Base-by-base conservation (phyloP, 768 basidiomycete genomes). In the Leccinum aurantiacum region DNA sequence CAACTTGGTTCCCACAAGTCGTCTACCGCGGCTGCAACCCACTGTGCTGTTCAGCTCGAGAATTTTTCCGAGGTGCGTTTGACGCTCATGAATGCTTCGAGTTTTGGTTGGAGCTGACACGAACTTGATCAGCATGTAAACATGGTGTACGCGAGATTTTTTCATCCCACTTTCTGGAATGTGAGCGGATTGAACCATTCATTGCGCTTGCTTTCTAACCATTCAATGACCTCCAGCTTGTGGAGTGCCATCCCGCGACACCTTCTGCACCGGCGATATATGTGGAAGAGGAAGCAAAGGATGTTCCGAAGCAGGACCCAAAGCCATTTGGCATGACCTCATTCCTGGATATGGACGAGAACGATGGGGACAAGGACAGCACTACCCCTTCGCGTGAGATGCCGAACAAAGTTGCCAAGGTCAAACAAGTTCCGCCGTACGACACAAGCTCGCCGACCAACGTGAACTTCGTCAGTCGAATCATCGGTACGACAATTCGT, bases 121-220 rank as follows among this genome's bases (percentile, higher is more conserved):
- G 27, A 22, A 19, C 0, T 2, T 6, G 27, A 65, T 38, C 38
- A 62, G 15, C 60, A 71, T 22, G 59, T 69, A 1, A 66, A 27
- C 17, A 66, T 63, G 62, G 60, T 70, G 0, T 68, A 70, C 27
- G 64, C 63, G 0, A 63, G 33, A 31, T 60, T 50, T 53, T 69
- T 69, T 37, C 68, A 69, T 38, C 69, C 69, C 7, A 60, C 56
- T 1, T 56, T 35, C 33, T 69, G 68, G 69, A 61, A 65, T 37
- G 68, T 65, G 19, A 49, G 66, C 56, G 6, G 1, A 31, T 14
- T 49, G 3, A 6, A 17, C 24, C 22, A 57, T 3, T 1, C 29
- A 0, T 15, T 8, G 10, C 5, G 4, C 4, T 14, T 29, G 13
- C 7, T 33, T n/a, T 6, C n/a, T 56, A 13, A 60, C 15, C 13